Evolutionary conservation across 2,329 filamentous ascomycete genomes (phyloP), one percentile per base, ranked within the genome.

Genomic region (Alternaria burnsii): DNA sequence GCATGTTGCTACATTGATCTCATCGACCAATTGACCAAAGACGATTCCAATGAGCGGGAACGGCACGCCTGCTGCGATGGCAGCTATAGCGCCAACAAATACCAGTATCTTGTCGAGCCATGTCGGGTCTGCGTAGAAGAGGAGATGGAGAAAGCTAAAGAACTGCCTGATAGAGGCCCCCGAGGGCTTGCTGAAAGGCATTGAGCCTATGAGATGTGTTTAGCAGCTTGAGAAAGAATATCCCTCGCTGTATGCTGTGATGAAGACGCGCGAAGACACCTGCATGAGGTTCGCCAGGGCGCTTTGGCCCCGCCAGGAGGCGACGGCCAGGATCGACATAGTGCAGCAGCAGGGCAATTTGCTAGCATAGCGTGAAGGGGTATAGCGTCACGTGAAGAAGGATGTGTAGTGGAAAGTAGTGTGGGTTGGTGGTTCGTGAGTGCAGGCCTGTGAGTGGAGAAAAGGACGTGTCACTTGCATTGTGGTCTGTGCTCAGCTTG

Each of bases 11-110:
- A 79, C 75, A 69, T 88, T 89, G 70, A 90, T 81, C 61, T 86
- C 81, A 70, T 90, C 86, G 62, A 90, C 81, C 6, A 90, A 83
- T 74, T 88, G 80, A 56, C 88, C 87, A 67, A 90, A 90, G 54
- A 90, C 80, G 61, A 90, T 86, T 53, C 85, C 87, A 70, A 89
- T 85, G 20, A 90, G 78, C 14, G 88, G 88, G 58, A 89, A 88
- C 0, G 88, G 87, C 4, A 87, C 82, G 47, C 87, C 88, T n/a
- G 87, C 84, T 26, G 82, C 85, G 44, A 86, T 84, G 54, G 86
- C 83, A 55, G 80, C 79, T 26, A 84, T 46, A 57, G 74, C 65
- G 51, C 82, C 83, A 51, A 74, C 70, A 41, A 58, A 55, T 26
- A 78, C 41, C 48, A 79, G 58, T 30, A 84, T 67, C 46, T 63